Evolutionary conservation across 176 grass and related monocot species (phyloP), one percentile per base, ranked within the genome.

Genomic region (Luzula sylvatica): DNA sequence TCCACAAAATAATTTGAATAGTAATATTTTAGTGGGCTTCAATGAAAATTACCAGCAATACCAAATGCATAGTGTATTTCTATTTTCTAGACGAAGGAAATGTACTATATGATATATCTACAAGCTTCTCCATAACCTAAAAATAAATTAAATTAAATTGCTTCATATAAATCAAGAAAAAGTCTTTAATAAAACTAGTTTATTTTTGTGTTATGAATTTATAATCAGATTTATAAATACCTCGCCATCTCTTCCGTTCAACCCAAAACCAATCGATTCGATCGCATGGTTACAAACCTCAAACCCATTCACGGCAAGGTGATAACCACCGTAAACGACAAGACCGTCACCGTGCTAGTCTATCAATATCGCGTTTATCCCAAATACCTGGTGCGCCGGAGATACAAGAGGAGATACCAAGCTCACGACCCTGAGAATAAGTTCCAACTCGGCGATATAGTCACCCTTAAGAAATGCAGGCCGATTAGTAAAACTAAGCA

Each of bases 401-500:
- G 81, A 28, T 71, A 69, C 54, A 88, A 86, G 74, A 96, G 73
- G 64, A 96, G 86, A 70, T 96, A 79, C 81, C 78, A 96, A 74
- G 92, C 92, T 8, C 92, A 96, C 65, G 92, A 89, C 85, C 78
- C 84, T 0, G 81, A 79, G 2, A 96, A 90, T 68, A 75, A 70
- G 63, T 96, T 96, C 81, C 79, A 96, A 74, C 67, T 89, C 16
- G 92, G 92, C 17, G 92, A 96, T 69, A 30, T 77, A 28, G 85
- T 96, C 23, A 72, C 83, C 80, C 92, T 96, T 72, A 13, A 72
- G 50, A 42, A 46, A 55, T 96, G 84, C 50, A 80, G 92, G 41
- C 92, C 85, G 77, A 86, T 96, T 68, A 89, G 84, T 81, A 96
- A 96, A 77, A 86, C 81, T 77, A 96, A 96, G 78, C 58, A 83